phyloP scores from a whole-genome alignment of 2,329 filamentous ascomycete genomes.

The Diaporthe longicolla region DNA sequence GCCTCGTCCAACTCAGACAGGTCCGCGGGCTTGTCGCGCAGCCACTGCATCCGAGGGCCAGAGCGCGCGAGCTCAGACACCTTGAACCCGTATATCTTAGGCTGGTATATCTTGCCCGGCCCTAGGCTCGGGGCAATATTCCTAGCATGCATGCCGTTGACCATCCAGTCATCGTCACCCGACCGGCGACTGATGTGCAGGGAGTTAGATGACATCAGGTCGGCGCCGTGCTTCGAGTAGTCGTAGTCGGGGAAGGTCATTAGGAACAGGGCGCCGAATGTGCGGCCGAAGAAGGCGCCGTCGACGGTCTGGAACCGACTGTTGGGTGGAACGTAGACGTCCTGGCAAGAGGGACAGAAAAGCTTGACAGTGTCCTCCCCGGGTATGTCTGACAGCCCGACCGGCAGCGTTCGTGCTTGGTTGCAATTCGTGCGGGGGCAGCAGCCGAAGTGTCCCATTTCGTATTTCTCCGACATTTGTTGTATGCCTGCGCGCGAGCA shows the following conservation, averaged over 20 bases:
- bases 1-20: constrained; percentile 88
- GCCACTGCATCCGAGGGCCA: constrained; percentile 96
- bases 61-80: constrained; percentile 92
- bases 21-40: constrained; percentile 85
- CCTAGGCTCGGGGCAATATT: constrained; percentile 94
- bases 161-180: constrained; percentile 63
- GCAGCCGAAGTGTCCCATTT: constrained; percentile 93
- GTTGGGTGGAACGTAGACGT: constrained; percentile 97
- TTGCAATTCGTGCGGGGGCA: constrained; percentile 97
- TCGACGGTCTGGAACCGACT: constrained; percentile 98
- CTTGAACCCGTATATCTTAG: constrained; percentile 95
- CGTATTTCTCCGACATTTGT: constrained; percentile 99
- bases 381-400: constrained; percentile 93
- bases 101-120: constrained; percentile 87
- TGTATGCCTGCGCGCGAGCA: constrained; percentile 96
- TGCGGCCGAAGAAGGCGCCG: constrained; percentile 97
- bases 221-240: constrained; percentile 78
- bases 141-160: constrained; percentile 89
- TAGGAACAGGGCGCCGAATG: constrained; percentile 96
- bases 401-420: constrained; percentile 89
- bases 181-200: constrained; percentile 48
- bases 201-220: constrained; percentile 63
- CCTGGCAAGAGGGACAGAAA: constrained; percentile 96
- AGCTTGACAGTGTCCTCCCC: constrained; percentile 98
- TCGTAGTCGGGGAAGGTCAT: constrained; percentile 99